Evolutionary conservation across 345 rosid genomes (phyloP), one percentile per base, ranked within the genome.

Genomic region (Ceriops decandra): DNA sequence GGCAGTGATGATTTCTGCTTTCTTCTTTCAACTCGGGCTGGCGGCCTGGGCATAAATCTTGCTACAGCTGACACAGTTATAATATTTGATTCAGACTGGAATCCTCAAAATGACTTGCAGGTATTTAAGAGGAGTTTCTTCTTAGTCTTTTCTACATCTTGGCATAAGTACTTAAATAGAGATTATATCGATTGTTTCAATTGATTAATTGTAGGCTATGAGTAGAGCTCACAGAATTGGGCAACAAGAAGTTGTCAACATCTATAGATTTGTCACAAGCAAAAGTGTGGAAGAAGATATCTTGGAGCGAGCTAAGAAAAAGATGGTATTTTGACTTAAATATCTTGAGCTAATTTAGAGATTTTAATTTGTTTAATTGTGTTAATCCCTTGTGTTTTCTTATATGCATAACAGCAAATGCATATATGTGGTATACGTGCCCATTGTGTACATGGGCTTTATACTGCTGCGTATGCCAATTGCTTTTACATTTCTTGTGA

Each of bases 171-270:
- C 28, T 27, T 24, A 1, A 27, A 56, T 10, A 27, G 31, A 24
- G 17, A 24, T 24, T 24, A 27, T 31, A 3, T 46, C 52, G 24
- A 38, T 38, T 69, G 11, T 67, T 60, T 60, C 76, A 32, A 52
- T 62, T 42, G 52, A 71, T 21, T 47, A 38, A 52, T 73, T 33
- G 66, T 77, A 95, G 99, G 99, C 99, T 63, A 92, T 95, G 98
- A 95, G 99, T 71, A 91, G 98, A 86, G 99, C 99, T 73, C 99
- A 95, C 75, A 87, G 99, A 84, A 95, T 95, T 78, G 99, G 99
- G 73, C 99, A 95, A 74, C 99, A 87, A 81, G 98, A 92, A 38
- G 98, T 95, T 54, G 99, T 95, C 49, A 95, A 95, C 78, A 92
- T 95, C 63, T 95, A 95, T 80, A 87, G 99, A 80, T 95, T 95